These are phyloP conservation scores for Clonostachys solani DNA, from an alignment of 2,329 filamentous ascomycete species.

Conservation along the genomic window DNA sequence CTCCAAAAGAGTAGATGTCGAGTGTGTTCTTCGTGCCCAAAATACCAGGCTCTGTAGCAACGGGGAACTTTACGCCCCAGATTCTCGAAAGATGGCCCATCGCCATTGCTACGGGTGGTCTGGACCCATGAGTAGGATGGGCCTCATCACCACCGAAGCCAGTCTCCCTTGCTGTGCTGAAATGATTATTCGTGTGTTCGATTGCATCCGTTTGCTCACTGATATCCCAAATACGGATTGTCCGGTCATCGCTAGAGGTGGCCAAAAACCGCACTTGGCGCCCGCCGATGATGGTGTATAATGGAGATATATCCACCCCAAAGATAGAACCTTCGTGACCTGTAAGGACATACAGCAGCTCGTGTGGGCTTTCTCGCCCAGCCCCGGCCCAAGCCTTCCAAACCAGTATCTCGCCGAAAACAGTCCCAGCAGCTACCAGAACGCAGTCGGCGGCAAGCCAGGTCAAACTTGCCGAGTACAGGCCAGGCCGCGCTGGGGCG, in stretches of 20 bases:
- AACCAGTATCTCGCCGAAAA: conserved; percentile 89
- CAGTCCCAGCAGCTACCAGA: conserved; percentile 82
- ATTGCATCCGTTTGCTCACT: conserved; percentile 37
- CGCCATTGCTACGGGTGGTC: conserved; percentile 57
- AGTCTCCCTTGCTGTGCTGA: conserved; percentile 46
- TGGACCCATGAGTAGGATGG: conserved; percentile 5
- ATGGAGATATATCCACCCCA: conserved; percentile 72
- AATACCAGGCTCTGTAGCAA: conserved; percentile 8
- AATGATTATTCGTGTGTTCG: conserved; percentile 3
- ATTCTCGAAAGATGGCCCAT: conserved; percentile 91
- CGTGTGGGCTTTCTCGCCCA: conserved; percentile 5
- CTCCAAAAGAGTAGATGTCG: conserved; percentile 72
- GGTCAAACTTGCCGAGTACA: conserved; percentile 77
- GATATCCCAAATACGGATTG: conserved; percentile 84
- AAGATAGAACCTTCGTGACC: conserved; percentile 93
- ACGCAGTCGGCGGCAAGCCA: conserved; percentile 56
- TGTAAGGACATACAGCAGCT: conserved; percentile 49
- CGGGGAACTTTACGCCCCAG: conserved; percentile 74
- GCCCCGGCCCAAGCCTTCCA: conserved; percentile 64
- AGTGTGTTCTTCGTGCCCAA: conserved; percentile 18
- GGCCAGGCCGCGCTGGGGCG: conserved; percentile 72
- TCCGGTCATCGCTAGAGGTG: conserved; percentile 93
- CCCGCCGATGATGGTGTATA: conserved; percentile 25
- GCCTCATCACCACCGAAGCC: conserved; percentile 41
- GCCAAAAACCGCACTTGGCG: conserved; percentile 60